phyloP scores from a whole-genome alignment of 352 stramenopile genomes.

The Thalassiosira allenii region DNA sequence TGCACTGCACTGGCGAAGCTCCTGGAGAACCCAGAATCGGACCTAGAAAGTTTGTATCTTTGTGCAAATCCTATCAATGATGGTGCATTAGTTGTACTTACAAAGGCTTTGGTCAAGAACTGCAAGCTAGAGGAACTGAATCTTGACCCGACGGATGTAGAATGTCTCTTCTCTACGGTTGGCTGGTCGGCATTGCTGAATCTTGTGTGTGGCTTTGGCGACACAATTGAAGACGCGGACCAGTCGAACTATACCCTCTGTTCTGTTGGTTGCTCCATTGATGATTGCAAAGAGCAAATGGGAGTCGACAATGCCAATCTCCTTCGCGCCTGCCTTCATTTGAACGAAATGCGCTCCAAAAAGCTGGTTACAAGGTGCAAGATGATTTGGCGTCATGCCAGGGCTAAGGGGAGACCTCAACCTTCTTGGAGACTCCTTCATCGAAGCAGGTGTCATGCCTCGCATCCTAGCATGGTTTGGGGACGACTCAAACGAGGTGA shows the following conservation, averaged over 20 bases:
- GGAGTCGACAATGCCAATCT: constrained; percentile 30
- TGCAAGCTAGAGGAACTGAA: background rate
- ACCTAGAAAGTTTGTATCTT: constrained; percentile 1
- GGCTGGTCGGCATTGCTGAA: constrained; percentile 20
- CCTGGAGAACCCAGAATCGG: constrained; percentile 1
- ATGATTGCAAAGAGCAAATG: background rate
- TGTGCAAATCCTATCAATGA: constrained; percentile 6
- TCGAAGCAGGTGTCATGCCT: too few species aligned
- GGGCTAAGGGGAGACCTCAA: background rate
- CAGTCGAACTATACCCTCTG: background rate
- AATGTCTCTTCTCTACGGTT: background rate
- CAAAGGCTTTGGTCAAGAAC: constrained; percentile 14
- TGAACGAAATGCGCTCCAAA: constrained; percentile 16
- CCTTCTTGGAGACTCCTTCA: background rate
- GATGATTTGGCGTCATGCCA: constrained; percentile 27
- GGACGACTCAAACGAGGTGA: background rate
- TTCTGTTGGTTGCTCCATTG: background rate
- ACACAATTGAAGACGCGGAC: background rate
- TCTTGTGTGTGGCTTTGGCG: too few species aligned
- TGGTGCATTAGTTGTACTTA: background rate
- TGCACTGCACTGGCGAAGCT: constrained; percentile 30
- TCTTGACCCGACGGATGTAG: constrained; percentile 12
- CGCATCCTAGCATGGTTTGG: constrained; percentile 12
- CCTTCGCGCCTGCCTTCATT: constrained; percentile 2
- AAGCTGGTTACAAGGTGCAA: constrained; percentile 16